Conservation (phyloP, 2,329 filamentous ascomycete species). For the Penicillium sp. region DNA sequence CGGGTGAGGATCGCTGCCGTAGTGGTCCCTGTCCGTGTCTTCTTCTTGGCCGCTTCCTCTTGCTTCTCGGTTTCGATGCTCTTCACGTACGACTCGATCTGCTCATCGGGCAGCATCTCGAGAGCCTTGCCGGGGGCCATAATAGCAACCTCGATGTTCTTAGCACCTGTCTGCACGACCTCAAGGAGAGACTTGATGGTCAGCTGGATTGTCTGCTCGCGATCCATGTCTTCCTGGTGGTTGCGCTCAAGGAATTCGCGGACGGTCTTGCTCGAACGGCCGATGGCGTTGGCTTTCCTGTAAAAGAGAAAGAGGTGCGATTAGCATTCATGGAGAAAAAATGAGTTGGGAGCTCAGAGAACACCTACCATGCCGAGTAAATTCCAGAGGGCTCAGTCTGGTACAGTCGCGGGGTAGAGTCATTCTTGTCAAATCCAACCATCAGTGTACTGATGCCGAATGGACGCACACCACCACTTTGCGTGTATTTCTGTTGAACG, state of each 20-base stretch:
- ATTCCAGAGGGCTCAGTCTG: constrained; percentile 99
- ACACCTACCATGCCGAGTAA: constrained; percentile 89
- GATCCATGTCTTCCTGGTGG: constrained; percentile 97
- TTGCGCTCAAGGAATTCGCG: constrained; percentile 98
- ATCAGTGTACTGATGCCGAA: constrained; percentile 98
- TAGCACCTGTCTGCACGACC: constrained; percentile 96
- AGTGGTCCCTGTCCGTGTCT: constrained; percentile 57
- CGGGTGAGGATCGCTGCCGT: constrained; percentile 70
- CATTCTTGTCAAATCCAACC: constrained; percentile 95
- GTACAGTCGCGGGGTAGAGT: constrained; percentile 84
- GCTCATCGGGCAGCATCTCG: constrained; percentile 91
- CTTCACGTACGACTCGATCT: constrained; percentile 97
- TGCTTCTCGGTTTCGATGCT: constrained; percentile 99
- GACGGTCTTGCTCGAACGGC: constrained; percentile 97
- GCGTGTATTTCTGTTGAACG: constrained; percentile 98
- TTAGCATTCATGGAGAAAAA: constrained; percentile 17
- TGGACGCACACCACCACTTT: constrained; percentile 96
- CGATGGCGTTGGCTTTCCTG: constrained; percentile 99
- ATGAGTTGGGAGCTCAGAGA: neutral
- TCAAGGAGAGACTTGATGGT: constrained; percentile 98
- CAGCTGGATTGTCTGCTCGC: constrained; percentile 91
- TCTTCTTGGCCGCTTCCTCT: constrained; percentile 97
- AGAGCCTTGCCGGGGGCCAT: constrained; percentile 91
- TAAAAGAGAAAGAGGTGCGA: neutral
- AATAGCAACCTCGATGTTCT: constrained; percentile 99